A percentile compares a stretch with the other conserved stretches of the same genome.
Evolutionary conservation across 225 moss, liverwort and hornwort genomes (phyloP).

Genomic region (Physcomitrellopsis africana): DNA sequence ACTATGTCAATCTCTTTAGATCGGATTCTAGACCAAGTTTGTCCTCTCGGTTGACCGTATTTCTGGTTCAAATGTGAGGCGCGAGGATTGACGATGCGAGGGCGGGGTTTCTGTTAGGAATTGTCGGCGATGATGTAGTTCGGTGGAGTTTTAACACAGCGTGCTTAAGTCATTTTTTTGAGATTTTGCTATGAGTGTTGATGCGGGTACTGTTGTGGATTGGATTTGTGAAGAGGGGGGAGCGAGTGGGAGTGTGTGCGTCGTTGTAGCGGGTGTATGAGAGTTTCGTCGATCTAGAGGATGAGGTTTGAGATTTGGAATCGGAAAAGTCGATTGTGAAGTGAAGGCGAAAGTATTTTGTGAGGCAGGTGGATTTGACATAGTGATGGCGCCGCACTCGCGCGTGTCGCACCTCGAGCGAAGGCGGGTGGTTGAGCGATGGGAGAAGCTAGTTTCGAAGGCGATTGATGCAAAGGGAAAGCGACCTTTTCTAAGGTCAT

Average conservation of each 20-base stretch:
- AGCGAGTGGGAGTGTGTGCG: not conserved
- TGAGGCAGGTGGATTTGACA: not conserved
- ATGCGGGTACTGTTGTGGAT: not conserved
- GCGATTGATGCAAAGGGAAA: conserved; percentile 4
- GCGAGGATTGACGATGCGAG: not conserved
- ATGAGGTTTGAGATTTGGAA: not conserved
- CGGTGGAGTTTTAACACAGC: not conserved
- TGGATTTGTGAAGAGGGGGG: not conserved
- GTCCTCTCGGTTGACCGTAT: too few species aligned
- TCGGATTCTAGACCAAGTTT: too few species aligned
- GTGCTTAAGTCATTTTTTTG: not conserved
- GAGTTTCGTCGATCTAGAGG: not conserved
- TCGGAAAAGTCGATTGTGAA: not conserved
- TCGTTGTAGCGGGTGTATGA: not conserved
- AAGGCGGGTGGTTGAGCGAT: conserved; percentile 23
- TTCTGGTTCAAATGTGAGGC: not conserved
- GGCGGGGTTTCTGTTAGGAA: not conserved
- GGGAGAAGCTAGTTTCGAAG: conserved; percentile 28
- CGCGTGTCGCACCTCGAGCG: not conserved
- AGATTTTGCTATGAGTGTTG: not conserved
- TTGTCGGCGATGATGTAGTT: not conserved
- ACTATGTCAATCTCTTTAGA: too few species aligned
- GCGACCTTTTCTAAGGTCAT: not conserved
- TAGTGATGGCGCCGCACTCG: conserved; percentile 1
- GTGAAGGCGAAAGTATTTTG: not conserved